Base-by-base conservation (phyloP, 2,329 filamentous ascomycete species). In the Talaromyces sp. region DNA sequence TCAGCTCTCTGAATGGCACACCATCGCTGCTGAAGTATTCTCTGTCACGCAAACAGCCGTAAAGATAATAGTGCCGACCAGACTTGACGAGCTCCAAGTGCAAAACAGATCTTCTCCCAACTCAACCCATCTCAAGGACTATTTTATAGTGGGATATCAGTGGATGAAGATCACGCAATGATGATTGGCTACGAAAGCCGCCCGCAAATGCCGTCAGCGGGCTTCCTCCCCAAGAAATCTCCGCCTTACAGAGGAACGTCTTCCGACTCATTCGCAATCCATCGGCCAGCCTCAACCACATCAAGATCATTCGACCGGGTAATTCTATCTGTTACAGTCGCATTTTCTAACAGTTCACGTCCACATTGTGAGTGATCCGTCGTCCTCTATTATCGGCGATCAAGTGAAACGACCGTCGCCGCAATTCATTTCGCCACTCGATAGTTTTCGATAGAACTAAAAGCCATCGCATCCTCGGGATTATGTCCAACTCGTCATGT, bases 131-230 rank as follows among this genome's bases (percentile, higher is more conserved):
- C n/a, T 40, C 7, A 50, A 31, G 46, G n/a, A 28, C 31, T 54
- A 54, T 21, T 18, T 35, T 14, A 35, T 23, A 21, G 28, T 52
- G 28, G 28, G 18, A 35, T 35, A 1, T 23, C 1, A 33, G 50
- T 18, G 50, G 50, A 54, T 18, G 31, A 23, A 23, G 59, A 61
- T 61, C 50, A 61, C 46, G 37, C 48, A 54, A 31, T 31, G 35
- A 16, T 55, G 59, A 61, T 61, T 61, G 59, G 59, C 59, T 61
- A 48, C 39, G 28, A 61, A 37, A 23, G 2, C 37, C 48, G 8
- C 59, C 59, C 59, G 46, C 39, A 42, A 6, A 61, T 55, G 59
- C 59, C 59, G 37, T 61, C 59, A 61, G 54, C 16, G 35, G 50
- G 52, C 52, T 16, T 56, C 16, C 18, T 33, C 31, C 48, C 48